These are phyloP conservation scores for Aeminium ludgeri DNA, from an alignment of 495 filamentous ascomycete species.

Conservation along the genomic window DNA sequence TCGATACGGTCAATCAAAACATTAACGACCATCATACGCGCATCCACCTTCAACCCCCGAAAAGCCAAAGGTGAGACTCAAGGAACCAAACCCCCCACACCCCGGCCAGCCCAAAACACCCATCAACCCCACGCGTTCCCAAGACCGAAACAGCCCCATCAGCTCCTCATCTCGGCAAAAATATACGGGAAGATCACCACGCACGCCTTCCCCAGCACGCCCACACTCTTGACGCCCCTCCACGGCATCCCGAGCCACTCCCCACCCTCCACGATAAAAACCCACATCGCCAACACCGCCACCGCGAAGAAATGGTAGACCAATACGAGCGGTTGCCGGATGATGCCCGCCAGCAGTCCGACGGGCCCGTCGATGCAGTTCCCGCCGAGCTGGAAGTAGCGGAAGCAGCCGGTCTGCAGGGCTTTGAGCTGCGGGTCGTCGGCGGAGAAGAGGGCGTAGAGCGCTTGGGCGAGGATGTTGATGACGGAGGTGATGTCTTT, in stretches of 20 bases:
- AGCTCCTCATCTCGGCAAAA: slow-evolving; percentile 37
- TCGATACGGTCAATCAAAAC: no score
- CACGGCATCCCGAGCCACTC: slow-evolving; percentile 44
- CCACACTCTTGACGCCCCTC: slow-evolving; percentile 40
- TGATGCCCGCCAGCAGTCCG: slow-evolving; percentile 68
- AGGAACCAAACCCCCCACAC: no score
- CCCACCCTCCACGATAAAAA: slow-evolving; percentile 39
- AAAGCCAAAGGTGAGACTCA: no score
- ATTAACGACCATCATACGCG: no score
- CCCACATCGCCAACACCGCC: slow-evolving; percentile 74
- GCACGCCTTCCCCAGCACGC: slow-evolving; percentile 75
- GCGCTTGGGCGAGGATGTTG: slow-evolving; percentile 86
- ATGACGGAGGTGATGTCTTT: slow-evolving; percentile 72
- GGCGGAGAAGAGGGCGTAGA: slow-evolving; percentile 83
- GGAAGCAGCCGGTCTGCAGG: slow-evolving; percentile 82
- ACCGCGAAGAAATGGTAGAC: slow-evolving; percentile 91
- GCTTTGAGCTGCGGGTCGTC: slow-evolving; percentile 58
- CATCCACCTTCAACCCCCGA: no score
- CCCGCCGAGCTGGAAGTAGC: slow-evolving; percentile 71
- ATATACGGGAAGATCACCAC: slow-evolving; percentile 80
- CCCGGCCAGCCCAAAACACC: no score
- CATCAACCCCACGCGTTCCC: no score
- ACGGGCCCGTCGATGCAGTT: slow-evolving; percentile 56
- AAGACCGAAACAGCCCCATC: no score
- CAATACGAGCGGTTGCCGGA: slow-evolving; percentile 59